A percentile compares a stretch with the other conserved stretches of the same genome.
These are phyloP conservation scores for Chloromonas sp. DNA, from an alignment of 163 green algal species.

Conservation along the genomic window DNA sequence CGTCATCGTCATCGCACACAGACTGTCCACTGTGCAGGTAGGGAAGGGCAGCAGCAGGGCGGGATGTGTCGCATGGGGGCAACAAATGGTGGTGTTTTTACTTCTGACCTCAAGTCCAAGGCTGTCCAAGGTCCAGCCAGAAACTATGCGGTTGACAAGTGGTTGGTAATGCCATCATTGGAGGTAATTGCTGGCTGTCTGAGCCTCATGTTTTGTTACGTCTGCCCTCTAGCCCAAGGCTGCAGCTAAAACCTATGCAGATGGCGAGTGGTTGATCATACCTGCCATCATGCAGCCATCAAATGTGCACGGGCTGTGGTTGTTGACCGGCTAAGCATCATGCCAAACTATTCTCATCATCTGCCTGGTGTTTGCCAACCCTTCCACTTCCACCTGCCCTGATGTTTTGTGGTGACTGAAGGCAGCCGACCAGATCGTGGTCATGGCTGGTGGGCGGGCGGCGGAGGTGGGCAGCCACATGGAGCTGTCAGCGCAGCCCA, in stretches of 20 bases:
- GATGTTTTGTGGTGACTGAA: not conserved
- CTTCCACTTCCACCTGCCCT: too few relatives aligned
- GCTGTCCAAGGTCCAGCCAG: not conserved
- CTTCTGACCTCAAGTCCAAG: not conserved
- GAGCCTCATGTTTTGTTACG: not conserved
- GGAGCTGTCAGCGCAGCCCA: conserved; percentile 41
- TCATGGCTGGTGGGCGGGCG: conserved; percentile 60
- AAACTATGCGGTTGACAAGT: not conserved
- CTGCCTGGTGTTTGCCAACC: too few relatives aligned
- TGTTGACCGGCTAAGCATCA: too few relatives aligned
- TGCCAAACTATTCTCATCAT: too few relatives aligned
- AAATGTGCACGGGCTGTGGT: too few relatives aligned
- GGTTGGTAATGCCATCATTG: not conserved
- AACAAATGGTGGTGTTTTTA: not conserved
- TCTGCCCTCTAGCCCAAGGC: too few relatives aligned
- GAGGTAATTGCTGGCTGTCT: not conserved
- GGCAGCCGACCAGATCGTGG: conserved; percentile 66
- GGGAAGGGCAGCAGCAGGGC: not conserved
- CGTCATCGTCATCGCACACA: conserved; percentile 73
- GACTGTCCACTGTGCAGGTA: conserved; percentile 71
- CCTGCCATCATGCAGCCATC: too few relatives aligned
- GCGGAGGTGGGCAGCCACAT: conserved; percentile 69
- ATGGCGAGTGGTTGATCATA: too few relatives aligned
- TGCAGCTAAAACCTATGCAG: too few relatives aligned
- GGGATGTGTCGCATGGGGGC: not conserved